Evolutionary conservation across 2,329 filamentous ascomycete genomes (phyloP).

Genomic region (Trichoderma sp.): DNA sequence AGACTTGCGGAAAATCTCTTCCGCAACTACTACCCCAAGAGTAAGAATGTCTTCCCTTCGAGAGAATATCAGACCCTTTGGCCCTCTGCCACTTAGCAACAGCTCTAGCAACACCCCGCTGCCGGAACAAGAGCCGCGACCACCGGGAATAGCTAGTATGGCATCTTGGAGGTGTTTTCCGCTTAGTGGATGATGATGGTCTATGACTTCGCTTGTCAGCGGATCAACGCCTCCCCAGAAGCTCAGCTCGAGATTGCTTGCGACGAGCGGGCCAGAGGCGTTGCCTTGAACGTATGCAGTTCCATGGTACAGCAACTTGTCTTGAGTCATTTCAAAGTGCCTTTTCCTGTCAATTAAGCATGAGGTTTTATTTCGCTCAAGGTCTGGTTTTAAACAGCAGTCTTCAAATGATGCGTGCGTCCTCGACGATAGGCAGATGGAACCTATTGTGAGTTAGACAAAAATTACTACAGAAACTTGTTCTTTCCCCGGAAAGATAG

Average conservation of each 20-base stretch:
- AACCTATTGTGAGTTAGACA: background rate
- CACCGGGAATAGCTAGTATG: slow-evolving; percentile 43
- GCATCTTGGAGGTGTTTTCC: slow-evolving; percentile 33
- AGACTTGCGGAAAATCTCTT: slow-evolving; percentile 38
- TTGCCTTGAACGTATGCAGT: slow-evolving; percentile 27
- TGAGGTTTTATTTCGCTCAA: background rate
- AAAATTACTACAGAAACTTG: background rate
- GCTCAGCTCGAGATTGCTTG: slow-evolving; percentile 36
- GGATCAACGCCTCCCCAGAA: slow-evolving; percentile 47
- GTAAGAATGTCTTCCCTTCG: slow-evolving; percentile 44
- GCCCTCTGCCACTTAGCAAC: slow-evolving; percentile 39
- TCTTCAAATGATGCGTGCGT: background rate
- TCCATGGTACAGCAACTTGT: background rate
- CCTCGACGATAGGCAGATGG: background rate
- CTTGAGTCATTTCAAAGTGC: background rate
- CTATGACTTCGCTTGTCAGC: slow-evolving; percentile 41
- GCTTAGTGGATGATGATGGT: slow-evolving; percentile 42
- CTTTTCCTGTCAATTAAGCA: background rate
- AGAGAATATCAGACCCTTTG: slow-evolving; percentile 42
- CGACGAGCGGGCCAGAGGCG: slow-evolving; percentile 32
- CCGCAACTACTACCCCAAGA: slow-evolving; percentile 43
- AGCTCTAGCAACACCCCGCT: slow-evolving; percentile 46
- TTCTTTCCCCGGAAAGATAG: background rate
- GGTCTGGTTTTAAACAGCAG: accelerated
- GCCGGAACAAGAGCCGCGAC: slow-evolving; percentile 48